Percentiles rank a stretch among this genome's conserved stretches.
These are phyloP conservation scores for Termitomyces sp. DNA, from an alignment of 768 basidiomycete genomes.

Conservation along the genomic window DNA sequence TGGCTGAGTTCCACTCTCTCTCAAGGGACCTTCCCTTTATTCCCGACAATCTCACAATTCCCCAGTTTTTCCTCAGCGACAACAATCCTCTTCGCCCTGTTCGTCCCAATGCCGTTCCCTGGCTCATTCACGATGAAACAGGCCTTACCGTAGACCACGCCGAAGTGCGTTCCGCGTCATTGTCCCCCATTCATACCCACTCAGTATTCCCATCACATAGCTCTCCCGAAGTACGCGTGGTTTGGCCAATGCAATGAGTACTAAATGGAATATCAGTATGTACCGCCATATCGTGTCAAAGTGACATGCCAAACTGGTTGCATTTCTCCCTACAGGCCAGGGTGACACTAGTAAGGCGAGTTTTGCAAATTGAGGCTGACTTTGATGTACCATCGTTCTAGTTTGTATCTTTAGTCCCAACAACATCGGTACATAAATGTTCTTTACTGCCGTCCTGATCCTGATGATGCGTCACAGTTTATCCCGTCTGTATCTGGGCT, in stretches of 20 bases:
- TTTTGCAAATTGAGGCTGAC: background rate
- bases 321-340: slow-evolving; percentile 26
- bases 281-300: background rate
- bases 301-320: background rate
- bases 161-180: slow-evolving; percentile 33
- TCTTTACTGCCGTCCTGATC: background rate
- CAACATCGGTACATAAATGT: slow-evolving; percentile 40
- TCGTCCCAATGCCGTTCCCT: slow-evolving; percentile 40
- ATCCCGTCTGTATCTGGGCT: slow-evolving; percentile 53
- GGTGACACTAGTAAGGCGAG: slow-evolving; percentile 43
- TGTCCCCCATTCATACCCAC: background rate
- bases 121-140: slow-evolving; percentile 54
- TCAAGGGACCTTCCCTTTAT: slow-evolving; percentile 33
- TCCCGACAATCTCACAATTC: slow-evolving; percentile 58
- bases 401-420: slow-evolving; percentile 65
- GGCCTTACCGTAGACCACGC: slow-evolving; percentile 36
- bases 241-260: slow-evolving; percentile 48
- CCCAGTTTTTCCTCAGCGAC: slow-evolving; percentile 58
- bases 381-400: slow-evolving; percentile 14
- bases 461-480: slow-evolving; percentile 32
- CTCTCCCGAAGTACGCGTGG: slow-evolving; percentile 37
- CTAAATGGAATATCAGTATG: slow-evolving; percentile 44
- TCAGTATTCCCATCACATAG: slow-evolving; percentile 16
- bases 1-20: slow-evolving; percentile 29
- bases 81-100: slow-evolving; percentile 36